Percentiles rank a stretch among this genome's conserved stretches.
phyloP scores from a whole-genome alignment of 177 flowering plant species.

The Vitis hybrid region DNA sequence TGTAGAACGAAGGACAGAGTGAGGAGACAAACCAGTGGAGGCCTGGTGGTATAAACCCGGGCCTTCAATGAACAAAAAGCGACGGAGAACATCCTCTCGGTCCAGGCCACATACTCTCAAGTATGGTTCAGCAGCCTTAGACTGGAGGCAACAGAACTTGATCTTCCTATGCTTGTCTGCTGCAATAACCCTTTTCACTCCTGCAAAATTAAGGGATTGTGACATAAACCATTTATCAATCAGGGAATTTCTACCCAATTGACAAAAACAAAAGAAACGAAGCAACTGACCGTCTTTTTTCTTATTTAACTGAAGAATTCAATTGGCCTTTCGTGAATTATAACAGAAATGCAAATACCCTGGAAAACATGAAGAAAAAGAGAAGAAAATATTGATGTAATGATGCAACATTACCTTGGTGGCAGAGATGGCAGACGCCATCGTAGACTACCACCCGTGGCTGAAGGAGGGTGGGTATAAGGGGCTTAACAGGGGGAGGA shows the following conservation, averaged over 20 bases:
- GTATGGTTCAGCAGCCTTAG: slow-evolving; percentile 86
- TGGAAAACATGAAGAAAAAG: not conserved
- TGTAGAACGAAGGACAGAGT: not conserved
- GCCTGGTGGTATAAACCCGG: slow-evolving; percentile 68
- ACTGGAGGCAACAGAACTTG: slow-evolving; percentile 92
- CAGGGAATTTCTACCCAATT: no score
- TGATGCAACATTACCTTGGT: slow-evolving; percentile 41
- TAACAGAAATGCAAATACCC: not conserved
- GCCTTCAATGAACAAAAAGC: slow-evolving; percentile 90
- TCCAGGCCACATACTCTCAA: slow-evolving; percentile 58
- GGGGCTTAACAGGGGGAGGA: slow-evolving; percentile 18
- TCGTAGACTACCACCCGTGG: slow-evolving; percentile 84
- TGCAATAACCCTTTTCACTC: slow-evolving; percentile 82
- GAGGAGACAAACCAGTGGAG: slow-evolving; percentile 63
- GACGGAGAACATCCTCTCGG: slow-evolving; percentile 71
- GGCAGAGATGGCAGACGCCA: slow-evolving; percentile 95
- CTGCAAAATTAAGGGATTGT: slow-evolving; percentile 32
- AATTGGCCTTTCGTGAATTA: not conserved
- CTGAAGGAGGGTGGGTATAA: slow-evolving; percentile 57
- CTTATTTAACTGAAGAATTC: no score
- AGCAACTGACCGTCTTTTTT: no score
- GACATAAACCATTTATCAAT: not conserved
- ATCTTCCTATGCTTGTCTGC: slow-evolving; percentile 77
- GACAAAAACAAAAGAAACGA: not conserved
- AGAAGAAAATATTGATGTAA: not conserved